phyloP scores from a whole-genome alignment of 2,329 filamentous ascomycete genomes.

The Penicillium capsulatum region DNA sequence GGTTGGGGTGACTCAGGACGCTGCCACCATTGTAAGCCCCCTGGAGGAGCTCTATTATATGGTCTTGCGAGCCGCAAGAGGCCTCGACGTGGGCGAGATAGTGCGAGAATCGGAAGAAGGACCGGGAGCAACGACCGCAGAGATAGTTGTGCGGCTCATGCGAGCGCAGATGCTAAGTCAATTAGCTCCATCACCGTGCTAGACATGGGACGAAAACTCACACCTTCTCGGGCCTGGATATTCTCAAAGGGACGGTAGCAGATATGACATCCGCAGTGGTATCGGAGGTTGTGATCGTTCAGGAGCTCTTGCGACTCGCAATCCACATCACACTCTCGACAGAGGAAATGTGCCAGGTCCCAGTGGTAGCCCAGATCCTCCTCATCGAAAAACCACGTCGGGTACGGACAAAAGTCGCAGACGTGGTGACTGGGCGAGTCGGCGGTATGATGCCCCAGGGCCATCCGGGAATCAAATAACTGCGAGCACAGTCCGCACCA shows the following conservation, averaged over 20 bases:
- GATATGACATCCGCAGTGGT: not conserved
- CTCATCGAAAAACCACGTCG: not conserved
- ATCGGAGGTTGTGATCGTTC: not conserved
- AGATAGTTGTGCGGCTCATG: not conserved
- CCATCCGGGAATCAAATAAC: not conserved
- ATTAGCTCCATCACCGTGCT: too few species aligned
- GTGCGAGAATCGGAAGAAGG: too few species aligned
- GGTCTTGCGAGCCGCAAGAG: too few species aligned
- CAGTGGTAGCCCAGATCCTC: not conserved
- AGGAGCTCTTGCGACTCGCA: not conserved
- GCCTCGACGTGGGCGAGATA: too few species aligned
- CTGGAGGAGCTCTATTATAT: too few species aligned
- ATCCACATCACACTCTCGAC: not conserved
- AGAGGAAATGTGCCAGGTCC: not conserved
- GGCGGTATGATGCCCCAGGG: not conserved
- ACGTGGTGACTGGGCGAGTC: not conserved
- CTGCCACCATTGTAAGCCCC: too few species aligned
- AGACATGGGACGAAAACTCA: not conserved
- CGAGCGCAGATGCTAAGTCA: not conserved
- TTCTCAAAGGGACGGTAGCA: not conserved
- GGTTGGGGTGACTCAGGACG: too few species aligned
- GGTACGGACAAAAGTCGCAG: not conserved
- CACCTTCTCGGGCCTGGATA: not conserved
- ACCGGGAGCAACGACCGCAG: too few species aligned
- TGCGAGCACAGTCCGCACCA: not conserved